Percentiles rank a stretch among this genome's conserved stretches.
These are phyloP conservation scores for Komagataea norvegica DNA, from an alignment of 1,139 yeast species.

Conservation along the genomic window DNA sequence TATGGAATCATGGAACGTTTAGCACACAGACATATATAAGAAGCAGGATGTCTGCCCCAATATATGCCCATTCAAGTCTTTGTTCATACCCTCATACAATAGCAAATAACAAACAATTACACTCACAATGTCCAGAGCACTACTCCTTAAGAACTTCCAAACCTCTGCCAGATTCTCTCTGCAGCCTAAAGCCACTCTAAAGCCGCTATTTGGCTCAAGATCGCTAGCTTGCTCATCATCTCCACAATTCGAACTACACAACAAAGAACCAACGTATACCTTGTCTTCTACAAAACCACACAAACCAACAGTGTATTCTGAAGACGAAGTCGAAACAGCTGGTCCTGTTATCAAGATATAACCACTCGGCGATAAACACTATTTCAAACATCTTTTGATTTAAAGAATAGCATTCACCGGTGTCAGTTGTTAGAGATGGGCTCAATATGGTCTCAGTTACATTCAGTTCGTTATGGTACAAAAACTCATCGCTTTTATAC, in stretches of 20 bases:
- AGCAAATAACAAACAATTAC: not conserved
- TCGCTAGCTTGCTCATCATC: conserved; percentile 14
- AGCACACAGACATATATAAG: conserved; percentile 1
- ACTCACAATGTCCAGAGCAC: conserved; percentile 14
- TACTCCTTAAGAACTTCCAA: conserved; percentile 22
- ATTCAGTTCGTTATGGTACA: too few relatives aligned
- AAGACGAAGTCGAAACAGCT: conserved; percentile 28
- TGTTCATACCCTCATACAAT: too few relatives aligned
- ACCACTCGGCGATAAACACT: not conserved
- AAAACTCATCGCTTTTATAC: too few relatives aligned
- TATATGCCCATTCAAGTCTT: too few relatives aligned
- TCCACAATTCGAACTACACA: conserved; percentile 20
- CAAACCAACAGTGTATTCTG: conserved; percentile 27
- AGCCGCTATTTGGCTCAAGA: conserved; percentile 17
- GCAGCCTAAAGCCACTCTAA: conserved; percentile 13
- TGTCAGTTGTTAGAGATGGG: too few relatives aligned
- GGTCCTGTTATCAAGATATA: conserved; percentile 26
- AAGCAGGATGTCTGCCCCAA: not conserved
- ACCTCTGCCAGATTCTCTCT: conserved; percentile 24
- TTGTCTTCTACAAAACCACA: conserved; percentile 11
- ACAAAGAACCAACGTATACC: conserved; percentile 20
- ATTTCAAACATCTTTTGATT: not conserved
- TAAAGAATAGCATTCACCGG: too few relatives aligned
- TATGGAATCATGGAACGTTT: conserved; percentile 8
- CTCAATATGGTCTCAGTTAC: too few relatives aligned